Evolutionary conservation across 345 rosid genomes (phyloP).

Genomic region (Psidium friedrichsthalianum): DNA sequence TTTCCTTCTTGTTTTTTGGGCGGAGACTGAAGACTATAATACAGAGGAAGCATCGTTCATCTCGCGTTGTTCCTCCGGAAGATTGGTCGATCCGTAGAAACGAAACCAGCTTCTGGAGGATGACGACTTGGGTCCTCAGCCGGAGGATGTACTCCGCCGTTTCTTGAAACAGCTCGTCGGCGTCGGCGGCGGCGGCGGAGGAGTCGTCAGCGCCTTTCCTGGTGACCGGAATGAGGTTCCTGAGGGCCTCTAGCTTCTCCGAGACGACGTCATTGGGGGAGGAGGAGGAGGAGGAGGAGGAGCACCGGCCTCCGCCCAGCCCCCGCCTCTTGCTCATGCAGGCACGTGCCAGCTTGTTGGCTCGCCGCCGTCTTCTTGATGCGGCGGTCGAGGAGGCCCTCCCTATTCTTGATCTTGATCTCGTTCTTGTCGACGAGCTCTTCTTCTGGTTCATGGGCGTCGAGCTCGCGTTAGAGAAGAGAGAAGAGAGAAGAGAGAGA

Average conservation of each 20-base stretch:
- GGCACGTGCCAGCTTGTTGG: neutral
- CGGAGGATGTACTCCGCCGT: constrained; percentile 76
- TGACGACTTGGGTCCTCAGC: constrained; percentile 51
- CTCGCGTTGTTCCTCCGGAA: neutral
- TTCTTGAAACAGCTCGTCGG: constrained; percentile 54
- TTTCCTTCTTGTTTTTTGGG: neutral
- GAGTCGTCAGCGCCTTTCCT: neutral
- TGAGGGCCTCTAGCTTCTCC: constrained; percentile 62
- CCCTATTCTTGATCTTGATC: neutral
- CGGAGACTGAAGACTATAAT: neutral
- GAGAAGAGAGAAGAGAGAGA: neutral
- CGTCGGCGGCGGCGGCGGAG: constrained; percentile 4
- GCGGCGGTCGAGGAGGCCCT: neutral
- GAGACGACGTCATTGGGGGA: constrained; percentile 24
- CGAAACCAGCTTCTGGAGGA: constrained; percentile 54
- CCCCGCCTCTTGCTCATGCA: neutral
- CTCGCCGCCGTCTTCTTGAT: neutral
- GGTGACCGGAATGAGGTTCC: constrained; percentile 46
- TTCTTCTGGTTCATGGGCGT: neutral
- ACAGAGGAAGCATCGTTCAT: neutral
- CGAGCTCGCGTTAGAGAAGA: neutral
- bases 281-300: neutral
- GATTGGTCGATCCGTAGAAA: constrained; percentile 37
- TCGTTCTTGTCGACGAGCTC: neutral
- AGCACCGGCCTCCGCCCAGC: neutral